Percentiles rank a stretch among this genome's conserved stretches.
phyloP scores from a whole-genome alignment of 345 rosid species.

The Hibiscus syriacus region DNA sequence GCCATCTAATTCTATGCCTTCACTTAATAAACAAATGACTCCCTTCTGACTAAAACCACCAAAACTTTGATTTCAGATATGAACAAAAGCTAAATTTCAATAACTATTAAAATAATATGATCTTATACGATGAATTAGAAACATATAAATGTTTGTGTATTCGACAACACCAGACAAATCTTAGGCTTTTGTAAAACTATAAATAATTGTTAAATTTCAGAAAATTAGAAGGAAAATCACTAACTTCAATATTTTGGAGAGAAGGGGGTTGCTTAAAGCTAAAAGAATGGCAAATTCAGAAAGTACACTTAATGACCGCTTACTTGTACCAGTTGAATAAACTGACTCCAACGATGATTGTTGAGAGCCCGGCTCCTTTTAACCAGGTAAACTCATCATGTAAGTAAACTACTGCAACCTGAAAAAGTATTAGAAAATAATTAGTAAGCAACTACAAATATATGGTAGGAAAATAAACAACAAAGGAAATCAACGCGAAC shows the following conservation, averaged over 20 bases:
- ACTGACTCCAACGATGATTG: conserved; percentile 84
- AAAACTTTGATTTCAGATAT: not conserved
- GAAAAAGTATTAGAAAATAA: conserved; percentile 16
- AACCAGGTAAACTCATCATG: conserved; percentile 93
- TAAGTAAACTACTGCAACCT: conserved; percentile 98
- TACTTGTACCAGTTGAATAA: conserved; percentile 99
- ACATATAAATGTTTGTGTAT: not conserved
- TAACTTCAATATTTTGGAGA: not conserved
- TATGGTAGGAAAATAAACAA: not conserved
- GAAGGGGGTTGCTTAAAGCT: not conserved
- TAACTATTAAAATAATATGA: not conserved
- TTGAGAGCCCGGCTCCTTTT: conserved; percentile 79
- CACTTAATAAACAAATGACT: not conserved
- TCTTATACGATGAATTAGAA: not conserved
- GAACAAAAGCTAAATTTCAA: not conserved
- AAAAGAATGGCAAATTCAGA: not conserved
- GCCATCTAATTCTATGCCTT: conserved; percentile 2
- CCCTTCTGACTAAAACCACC: not conserved
- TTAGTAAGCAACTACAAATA: not conserved
- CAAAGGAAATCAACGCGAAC: not conserved
- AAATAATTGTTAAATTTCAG: not conserved
- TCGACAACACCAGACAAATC: not conserved
- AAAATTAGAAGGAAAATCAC: not conserved
- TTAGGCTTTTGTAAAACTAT: not conserved
- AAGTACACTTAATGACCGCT: conserved; percentile 27